Evolutionary conservation across 2,329 filamentous ascomycete species (phyloP), one percentile per base, ranked within the genome.

Genomic region (Iodosphaeria phyllophila): DNA sequence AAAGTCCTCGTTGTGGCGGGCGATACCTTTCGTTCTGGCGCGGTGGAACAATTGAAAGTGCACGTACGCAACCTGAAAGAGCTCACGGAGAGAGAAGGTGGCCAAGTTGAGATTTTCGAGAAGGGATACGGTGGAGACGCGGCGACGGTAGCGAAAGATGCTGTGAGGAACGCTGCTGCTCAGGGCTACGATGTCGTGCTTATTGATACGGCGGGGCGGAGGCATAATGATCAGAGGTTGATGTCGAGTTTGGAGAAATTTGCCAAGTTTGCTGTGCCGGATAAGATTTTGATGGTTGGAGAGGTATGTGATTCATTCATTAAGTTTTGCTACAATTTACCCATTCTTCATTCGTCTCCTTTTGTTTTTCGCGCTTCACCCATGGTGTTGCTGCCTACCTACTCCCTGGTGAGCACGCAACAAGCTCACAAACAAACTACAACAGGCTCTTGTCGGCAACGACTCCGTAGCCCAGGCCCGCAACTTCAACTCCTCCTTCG

Each of bases 221-320:
- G 89, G 23, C 89, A 98, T 54, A 98, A 98, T 42, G 89, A 98
- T 49, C 72, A 83, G 47, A 72, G 89, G 6, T 68, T 98, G 32
- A 98, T 98, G 91, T 89, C 79, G 8, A 86, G 77, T 4, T 62
- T 98, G 18, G 89, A 95, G 51, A 98, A 95, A 45, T 98, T 98
- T 47, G 86, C 82, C 33, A 92, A 92, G 47, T 77, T 95, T 39
- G 89, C 89, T 1, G 71, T 86, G 35, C 91, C 91, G 1, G 86
- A 98, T 52, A 95, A 98, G 61, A 93, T 98, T 35, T 70, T 98
- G 46, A 95, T 98, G 84, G 89, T 98, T 33, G 74, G 70, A 33
- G 76, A 77, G 50, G 43, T 47, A 30, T 40, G 42, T 19, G 8
- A 42, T 16, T 12, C 10, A 14, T 5, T 10, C 9, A 10, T 13